Percentiles rank a stretch among this genome's conserved stretches.
Conservation (phyloP, 257 asterid species). For the Fraxinus pennsylvanica region DNA sequence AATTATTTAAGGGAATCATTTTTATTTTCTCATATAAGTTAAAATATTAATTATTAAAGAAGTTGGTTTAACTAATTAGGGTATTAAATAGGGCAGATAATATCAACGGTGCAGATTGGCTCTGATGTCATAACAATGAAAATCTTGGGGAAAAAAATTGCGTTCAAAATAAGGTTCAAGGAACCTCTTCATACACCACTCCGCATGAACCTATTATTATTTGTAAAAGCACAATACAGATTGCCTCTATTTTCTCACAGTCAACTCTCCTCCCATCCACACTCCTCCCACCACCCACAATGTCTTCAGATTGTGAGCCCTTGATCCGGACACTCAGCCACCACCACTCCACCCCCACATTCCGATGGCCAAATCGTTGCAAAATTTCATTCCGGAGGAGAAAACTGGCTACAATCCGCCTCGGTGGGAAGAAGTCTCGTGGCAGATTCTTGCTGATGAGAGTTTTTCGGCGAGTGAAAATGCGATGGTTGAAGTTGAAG, state of each 20-base stretch:
- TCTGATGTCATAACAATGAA: not conserved
- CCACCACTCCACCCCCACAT: slow-evolving; percentile 24
- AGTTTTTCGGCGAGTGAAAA: slow-evolving; percentile 47
- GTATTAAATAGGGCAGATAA: not conserved
- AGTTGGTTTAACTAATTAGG: not conserved
- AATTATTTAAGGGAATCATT: not conserved
- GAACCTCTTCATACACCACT: not conserved
- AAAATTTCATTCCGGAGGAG: slow-evolving; percentile 33
- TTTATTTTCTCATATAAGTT: not conserved
- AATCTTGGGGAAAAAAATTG: not conserved
- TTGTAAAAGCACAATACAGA: not conserved
- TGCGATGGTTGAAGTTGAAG: slow-evolving; percentile 47
- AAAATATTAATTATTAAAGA: too few species aligned
- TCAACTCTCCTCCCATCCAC: slow-evolving; percentile 14
- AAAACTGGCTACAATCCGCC: slow-evolving; percentile 51
- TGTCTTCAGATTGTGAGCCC: slow-evolving; percentile 41
- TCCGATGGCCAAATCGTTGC: slow-evolving; percentile 52
- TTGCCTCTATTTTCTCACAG: slow-evolving; percentile 5
- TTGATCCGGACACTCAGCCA: slow-evolving; percentile 1
- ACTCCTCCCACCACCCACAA: slow-evolving; percentile 3
- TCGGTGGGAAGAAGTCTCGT: slow-evolving; percentile 55
- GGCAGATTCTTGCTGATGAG: slow-evolving; percentile 44
- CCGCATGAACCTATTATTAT: not conserved
- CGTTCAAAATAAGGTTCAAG: not conserved
- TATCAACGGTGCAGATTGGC: not conserved